Percentiles rank a stretch among this genome's conserved stretches.
These are phyloP conservation scores for Ceratobasidium sp. DNA, from an alignment of 1,284 basidiomycete genomes.

Conservation along the genomic window DNA sequence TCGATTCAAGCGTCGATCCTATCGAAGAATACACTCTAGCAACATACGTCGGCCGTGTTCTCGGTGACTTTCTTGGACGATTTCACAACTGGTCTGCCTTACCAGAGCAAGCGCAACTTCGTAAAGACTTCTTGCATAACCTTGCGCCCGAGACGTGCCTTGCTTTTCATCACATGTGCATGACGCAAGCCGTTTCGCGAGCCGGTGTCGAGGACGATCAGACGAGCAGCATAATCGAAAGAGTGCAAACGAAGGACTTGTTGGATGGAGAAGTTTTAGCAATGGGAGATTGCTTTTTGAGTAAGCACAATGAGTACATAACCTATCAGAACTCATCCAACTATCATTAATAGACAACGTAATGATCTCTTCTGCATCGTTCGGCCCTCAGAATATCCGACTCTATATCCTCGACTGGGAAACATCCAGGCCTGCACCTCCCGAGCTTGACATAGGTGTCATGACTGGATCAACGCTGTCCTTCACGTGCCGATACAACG, in stretches of 20 bases:
- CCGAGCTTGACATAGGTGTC: slow-evolving; percentile 6
- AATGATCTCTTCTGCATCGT: not conserved
- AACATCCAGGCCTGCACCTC: not conserved
- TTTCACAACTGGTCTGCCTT: slow-evolving; percentile 7
- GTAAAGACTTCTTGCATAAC: not conserved
- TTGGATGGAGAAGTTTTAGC: not conserved
- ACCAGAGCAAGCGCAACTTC: slow-evolving; percentile 14
- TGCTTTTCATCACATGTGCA: not conserved
- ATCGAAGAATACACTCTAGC: not conserved
- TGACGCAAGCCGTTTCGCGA: not conserved
- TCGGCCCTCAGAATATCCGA: not conserved
- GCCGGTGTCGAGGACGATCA: not conserved
- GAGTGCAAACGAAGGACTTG: not conserved
- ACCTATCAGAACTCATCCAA: not conserved
- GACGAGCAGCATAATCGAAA: not conserved
- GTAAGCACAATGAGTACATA: slow-evolving; percentile 1
- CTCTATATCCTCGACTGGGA: slow-evolving; percentile 23
- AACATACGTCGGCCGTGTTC: not conserved
- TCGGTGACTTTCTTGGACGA: slow-evolving; percentile 4
- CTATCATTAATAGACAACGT: not conserved
- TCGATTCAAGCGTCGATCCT: not conserved
- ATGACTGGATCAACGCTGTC: not conserved
- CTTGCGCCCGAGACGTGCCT: not conserved
- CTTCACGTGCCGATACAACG: not conserved
- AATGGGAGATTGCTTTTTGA: slow-evolving; percentile 4